Percentiles rank a stretch among this genome's conserved stretches.
These are phyloP conservation scores for Kwoniella sp. DNA, from an alignment of 768 basidiomycete species.

Conservation along the genomic window DNA sequence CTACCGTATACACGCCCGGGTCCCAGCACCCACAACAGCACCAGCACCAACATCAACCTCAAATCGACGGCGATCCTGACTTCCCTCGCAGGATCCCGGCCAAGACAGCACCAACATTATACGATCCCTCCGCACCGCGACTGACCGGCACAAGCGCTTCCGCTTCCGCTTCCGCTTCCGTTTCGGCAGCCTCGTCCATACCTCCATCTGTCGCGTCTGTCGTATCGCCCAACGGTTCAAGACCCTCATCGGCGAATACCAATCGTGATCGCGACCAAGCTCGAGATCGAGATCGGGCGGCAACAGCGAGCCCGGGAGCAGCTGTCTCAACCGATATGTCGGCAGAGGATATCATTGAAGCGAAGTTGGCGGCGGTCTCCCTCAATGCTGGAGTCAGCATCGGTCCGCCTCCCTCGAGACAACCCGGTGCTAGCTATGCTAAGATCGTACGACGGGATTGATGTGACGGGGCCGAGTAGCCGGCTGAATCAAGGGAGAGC, in stretches of 20 bases:
- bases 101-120: conserved; percentile 29
- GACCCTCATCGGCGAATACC: conserved; percentile 25
- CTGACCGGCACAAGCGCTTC: background rate
- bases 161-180: no score
- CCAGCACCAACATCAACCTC: background rate
- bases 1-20: background rate
- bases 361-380: conserved; percentile 43
- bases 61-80: conserved; percentile 24
- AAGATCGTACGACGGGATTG: conserved; percentile 48
- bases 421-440: conserved; percentile 35
- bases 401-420: conserved; percentile 34
- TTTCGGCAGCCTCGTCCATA: background rate
- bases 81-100: conserved; percentile 29
- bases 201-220: background rate
- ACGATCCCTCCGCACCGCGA: conserved; percentile 33
- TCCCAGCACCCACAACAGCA: background rate
- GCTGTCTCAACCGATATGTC: conserved; percentile 10
- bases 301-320: background rate
- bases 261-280: conserved; percentile 1
- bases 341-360: conserved; percentile 46
- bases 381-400: conserved; percentile 41
- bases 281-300: conserved; percentile 7
- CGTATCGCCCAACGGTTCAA: background rate
- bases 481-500: no score
- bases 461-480: no score